Evolutionary conservation across 305 asterid species (phyloP).

Genomic region (Andrographis paniculata): DNA sequence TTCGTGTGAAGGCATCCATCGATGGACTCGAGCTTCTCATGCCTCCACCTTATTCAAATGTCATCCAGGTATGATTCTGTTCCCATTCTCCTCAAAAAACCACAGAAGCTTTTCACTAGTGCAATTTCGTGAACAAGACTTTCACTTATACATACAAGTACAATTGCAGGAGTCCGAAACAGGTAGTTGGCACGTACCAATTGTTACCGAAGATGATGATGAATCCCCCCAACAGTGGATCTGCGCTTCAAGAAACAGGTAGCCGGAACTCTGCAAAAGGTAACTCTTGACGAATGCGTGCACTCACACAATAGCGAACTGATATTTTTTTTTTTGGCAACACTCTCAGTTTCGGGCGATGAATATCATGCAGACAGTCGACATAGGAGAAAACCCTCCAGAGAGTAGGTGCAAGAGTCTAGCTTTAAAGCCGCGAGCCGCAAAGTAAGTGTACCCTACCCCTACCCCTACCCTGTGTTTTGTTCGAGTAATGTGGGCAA

Average conservation of each 20-base stretch:
- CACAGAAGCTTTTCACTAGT: conserved; percentile 3
- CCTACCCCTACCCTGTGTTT: no score
- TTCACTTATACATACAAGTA: conserved; percentile 13
- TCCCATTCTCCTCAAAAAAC: conserved; percentile 2
- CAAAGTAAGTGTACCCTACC: no score
- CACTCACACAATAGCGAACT: no score
- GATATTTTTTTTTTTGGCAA: no score
- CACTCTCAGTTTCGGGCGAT: no score
- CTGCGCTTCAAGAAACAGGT: conserved; percentile 52
- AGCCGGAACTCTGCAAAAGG: no score
- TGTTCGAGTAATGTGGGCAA: no score
- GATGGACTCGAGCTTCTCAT: conserved; percentile 49
- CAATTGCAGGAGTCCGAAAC: conserved; percentile 70
- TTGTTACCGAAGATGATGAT: conserved; percentile 68
- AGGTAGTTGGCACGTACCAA: conserved; percentile 89
- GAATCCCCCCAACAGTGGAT: conserved; percentile 80
- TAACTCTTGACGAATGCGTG: no score
- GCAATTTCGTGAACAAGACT: not conserved
- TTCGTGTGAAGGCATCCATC: conserved; percentile 41
- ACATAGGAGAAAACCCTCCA: no score
- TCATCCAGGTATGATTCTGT: conserved; percentile 54
- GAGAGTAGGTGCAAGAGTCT: no score
- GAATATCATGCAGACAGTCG: no score
- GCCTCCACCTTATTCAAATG: conserved; percentile 93
- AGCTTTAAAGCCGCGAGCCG: no score